Conservation (phyloP, 2,329 filamentous ascomycete genomes). For the Colletotrichum camelliae region DNA sequence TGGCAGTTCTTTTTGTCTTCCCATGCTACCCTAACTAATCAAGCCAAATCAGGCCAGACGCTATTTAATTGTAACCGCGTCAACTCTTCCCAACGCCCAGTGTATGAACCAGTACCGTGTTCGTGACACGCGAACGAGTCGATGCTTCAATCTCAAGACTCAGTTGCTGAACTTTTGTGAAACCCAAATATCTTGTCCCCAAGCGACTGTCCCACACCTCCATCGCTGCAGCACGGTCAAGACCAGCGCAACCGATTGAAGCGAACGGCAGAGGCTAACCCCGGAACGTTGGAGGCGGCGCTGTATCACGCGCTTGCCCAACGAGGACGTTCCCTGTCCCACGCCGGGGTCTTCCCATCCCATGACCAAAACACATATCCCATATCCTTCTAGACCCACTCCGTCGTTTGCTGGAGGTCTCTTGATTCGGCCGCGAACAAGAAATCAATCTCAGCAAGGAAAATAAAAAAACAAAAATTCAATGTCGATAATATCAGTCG, state of each 20-base stretch:
- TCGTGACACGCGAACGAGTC: constrained; percentile 7
- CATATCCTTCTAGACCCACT: background rate
- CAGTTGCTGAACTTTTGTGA: constrained; percentile 14
- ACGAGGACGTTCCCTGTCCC: background rate
- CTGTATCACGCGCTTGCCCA: background rate
- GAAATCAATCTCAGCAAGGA: background rate
- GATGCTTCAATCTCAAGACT: constrained; percentile 23
- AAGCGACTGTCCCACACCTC: background rate
- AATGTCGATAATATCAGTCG: background rate
- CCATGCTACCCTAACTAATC: constrained; percentile 19
- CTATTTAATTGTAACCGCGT: background rate
- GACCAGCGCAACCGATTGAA: background rate
- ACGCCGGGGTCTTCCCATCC: background rate
- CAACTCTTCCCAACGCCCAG: constrained; percentile 13
- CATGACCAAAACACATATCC: background rate
- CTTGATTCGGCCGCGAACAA: background rate
- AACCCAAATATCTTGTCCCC: background rate
- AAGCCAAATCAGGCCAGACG: constrained; percentile 10
- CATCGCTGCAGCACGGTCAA: background rate
- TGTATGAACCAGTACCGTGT: constrained; percentile 2
- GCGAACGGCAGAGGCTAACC: background rate
- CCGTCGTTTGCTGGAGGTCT: constrained; percentile 24
- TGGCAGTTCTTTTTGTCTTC: constrained; percentile 7
- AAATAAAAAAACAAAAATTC: background rate
- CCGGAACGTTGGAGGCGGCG: background rate